Percentiles rank a stretch among this genome's conserved stretches.
phyloP scores from a whole-genome alignment of 2,329 filamentous ascomycete genomes.

The Aspergillus nomiae region DNA sequence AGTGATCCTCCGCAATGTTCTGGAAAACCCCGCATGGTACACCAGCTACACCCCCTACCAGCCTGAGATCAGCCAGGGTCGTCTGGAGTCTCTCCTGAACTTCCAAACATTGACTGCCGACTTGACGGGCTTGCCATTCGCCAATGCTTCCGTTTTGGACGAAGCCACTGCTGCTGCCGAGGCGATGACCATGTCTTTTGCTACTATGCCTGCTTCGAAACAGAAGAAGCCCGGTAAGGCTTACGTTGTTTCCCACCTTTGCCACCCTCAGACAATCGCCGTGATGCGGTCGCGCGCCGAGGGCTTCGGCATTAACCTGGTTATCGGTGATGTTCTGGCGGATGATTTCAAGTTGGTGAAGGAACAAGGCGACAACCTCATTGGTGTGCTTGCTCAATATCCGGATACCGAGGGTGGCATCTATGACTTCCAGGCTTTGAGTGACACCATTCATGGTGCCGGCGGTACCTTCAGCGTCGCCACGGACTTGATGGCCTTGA shows the following conservation, averaged over 20 bases:
- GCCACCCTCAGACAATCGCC: constrained; percentile 82
- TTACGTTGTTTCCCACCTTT: constrained; percentile 78
- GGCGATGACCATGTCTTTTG: constrained; percentile 91
- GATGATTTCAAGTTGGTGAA: constrained; percentile 67
- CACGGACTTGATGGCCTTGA: constrained; percentile 86
- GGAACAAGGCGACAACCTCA: constrained; percentile 74
- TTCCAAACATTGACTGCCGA: constrained; percentile 93
- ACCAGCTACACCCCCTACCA: constrained; percentile 98
- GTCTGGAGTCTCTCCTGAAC: constrained; percentile 88
- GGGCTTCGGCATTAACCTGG: constrained; percentile 84
- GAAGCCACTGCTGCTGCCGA: constrained; percentile 92
- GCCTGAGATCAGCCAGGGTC: constrained; percentile 93
- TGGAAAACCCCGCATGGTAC: constrained; percentile 96
- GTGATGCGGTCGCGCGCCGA: constrained; percentile 83
- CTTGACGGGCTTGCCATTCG: constrained; percentile 80
- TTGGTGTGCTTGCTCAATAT: constrained; percentile 93
- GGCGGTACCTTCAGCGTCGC: constrained; percentile 82
- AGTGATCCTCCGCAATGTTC: constrained; percentile 88
- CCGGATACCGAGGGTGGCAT: constrained; percentile 85
- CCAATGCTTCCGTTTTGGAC: constrained; percentile 88
- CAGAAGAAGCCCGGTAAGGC: constrained; percentile 76
- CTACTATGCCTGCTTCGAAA: constrained; percentile 69
- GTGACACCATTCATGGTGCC: constrained; percentile 74
- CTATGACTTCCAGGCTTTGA: constrained; percentile 71
- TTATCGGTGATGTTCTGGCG: constrained; percentile 70